phyloP scores from a whole-genome alignment of 2,329 filamentous ascomycete genomes.

The Paecilomyces sp. region DNA sequence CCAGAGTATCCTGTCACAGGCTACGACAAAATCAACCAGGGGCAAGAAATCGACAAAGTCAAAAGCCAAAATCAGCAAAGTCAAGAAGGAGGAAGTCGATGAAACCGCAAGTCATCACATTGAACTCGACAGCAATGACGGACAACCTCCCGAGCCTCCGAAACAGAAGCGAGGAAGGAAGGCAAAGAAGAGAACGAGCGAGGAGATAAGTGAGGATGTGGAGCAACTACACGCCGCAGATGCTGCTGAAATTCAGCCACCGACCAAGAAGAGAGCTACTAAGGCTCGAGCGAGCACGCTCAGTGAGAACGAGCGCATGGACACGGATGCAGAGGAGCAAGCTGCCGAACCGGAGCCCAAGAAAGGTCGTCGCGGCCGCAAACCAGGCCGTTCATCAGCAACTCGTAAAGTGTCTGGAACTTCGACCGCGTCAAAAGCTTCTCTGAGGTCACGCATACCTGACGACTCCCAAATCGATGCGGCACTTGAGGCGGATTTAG shows the following conservation, averaged over 20 bases:
- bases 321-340: slow-evolving; percentile 9
- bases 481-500: slow-evolving; percentile 15
- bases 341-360: slow-evolving; percentile 29
- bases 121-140: slow-evolving; percentile 21
- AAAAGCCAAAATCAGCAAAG: slow-evolving; percentile 28
- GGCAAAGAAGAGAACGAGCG: slow-evolving; percentile 59
- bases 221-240: slow-evolving; percentile 8
- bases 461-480: slow-evolving; percentile 61
- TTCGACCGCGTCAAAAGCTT: slow-evolving; percentile 41
- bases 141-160: slow-evolving; percentile 18
- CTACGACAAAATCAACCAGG: slow-evolving; percentile 50
- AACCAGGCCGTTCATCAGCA: slow-evolving; percentile 33
- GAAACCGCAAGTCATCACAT: slow-evolving; percentile 34
- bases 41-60: slow-evolving; percentile 33
- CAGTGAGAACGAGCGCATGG: slow-evolving; percentile 36
- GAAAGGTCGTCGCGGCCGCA: slow-evolving; percentile 37
- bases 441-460: slow-evolving; percentile 40
- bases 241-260: slow-evolving; percentile 27
- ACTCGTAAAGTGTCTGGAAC: slow-evolving; percentile 44
- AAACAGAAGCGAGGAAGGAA: slow-evolving; percentile 29
- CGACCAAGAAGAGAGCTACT: slow-evolving; percentile 54
- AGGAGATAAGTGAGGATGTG: slow-evolving; percentile 39
- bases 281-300: slow-evolving; percentile 25
- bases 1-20: slow-evolving; percentile 47
- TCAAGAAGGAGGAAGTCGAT: slow-evolving; percentile 32